These are phyloP conservation scores for Dactylellina parvicollis DNA, from an alignment of 2,329 filamentous ascomycete species.

Conservation along the genomic window DNA sequence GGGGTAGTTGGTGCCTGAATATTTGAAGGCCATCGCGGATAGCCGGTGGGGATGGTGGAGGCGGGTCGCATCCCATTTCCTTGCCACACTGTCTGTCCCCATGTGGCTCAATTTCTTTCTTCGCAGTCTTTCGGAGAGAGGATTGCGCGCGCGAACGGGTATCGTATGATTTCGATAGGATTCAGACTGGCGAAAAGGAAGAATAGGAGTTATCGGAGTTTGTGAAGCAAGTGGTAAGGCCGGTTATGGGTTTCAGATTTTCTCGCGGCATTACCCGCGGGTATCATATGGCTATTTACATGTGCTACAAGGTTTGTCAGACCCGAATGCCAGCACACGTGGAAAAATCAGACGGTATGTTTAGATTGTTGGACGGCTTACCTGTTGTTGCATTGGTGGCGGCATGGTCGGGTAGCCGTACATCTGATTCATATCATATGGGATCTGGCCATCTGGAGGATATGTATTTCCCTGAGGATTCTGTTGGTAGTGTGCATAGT, in stretches of 20 bases:
- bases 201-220: slow-evolving; percentile 29
- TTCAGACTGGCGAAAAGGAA: not conserved
- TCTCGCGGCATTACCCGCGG: slow-evolving; percentile 39
- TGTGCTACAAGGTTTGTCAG: slow-evolving; percentile 54
- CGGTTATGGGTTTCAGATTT: slow-evolving; percentile 5
- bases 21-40: slow-evolving; percentile 34
- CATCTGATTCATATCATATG: slow-evolving; percentile 81
- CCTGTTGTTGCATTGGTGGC: slow-evolving; percentile 71
- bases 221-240: slow-evolving; percentile 7
- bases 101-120: slow-evolving; percentile 14
- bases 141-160: slow-evolving; percentile 17
- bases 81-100: slow-evolving; percentile 32
- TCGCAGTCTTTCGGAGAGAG: slow-evolving; percentile 5
- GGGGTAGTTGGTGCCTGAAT: slow-evolving; percentile 40
- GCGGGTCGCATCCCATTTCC: slow-evolving; percentile 35
- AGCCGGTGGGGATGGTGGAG: slow-evolving; percentile 27
- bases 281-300: slow-evolving; percentile 41
- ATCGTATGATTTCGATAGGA: slow-evolving; percentile 14
- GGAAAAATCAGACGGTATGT: slow-evolving; percentile 15
- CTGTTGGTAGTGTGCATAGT: slow-evolving; percentile 78
- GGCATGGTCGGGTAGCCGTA: slow-evolving; percentile 85
- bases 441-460: slow-evolving; percentile 71
- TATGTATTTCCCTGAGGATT: slow-evolving; percentile 63
- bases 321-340: slow-evolving; percentile 44
- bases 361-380: slow-evolving; percentile 60